These are phyloP conservation scores for Cladophialophora chaetospira DNA, from an alignment of 2,329 filamentous ascomycete genomes.

Conservation along the genomic window DNA sequence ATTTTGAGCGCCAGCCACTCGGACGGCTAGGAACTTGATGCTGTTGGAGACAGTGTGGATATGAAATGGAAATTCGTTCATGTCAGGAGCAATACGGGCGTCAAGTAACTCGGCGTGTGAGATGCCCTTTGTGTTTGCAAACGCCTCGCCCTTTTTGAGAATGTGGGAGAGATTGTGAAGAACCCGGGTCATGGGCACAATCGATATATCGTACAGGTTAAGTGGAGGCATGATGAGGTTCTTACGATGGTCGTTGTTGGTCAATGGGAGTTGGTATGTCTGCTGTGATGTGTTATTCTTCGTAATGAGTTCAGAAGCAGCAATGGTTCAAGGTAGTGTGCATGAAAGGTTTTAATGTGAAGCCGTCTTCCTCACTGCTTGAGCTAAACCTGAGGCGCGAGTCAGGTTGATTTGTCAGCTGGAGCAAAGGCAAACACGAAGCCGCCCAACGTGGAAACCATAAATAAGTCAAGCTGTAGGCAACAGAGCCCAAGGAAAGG, in stretches of 20 bases:
- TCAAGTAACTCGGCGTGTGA: constrained; percentile 42
- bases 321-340: too few relatives aligned
- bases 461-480: too few relatives aligned
- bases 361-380: neutral
- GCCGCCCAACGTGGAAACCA: neutral
- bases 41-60: constrained; percentile 48
- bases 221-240: constrained; percentile 4
- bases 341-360: neutral
- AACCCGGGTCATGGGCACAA: constrained; percentile 47
- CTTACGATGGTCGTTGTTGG: too few relatives aligned
- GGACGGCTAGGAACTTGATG: constrained; percentile 44
- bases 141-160: constrained; percentile 48
- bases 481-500: too few relatives aligned
- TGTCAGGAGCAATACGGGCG: constrained; percentile 51
- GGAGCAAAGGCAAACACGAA: neutral
- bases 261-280: too few relatives aligned
- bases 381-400: neutral
- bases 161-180: constrained; percentile 47
- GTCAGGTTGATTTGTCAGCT: neutral
- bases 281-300: too few relatives aligned
- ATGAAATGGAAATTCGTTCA: constrained; percentile 54
- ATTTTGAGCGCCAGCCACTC: constrained; percentile 41
- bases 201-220: constrained; percentile 39
- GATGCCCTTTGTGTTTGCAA: constrained; percentile 43
- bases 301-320: too few relatives aligned